Percentiles rank a stretch among this genome's conserved stretches.
phyloP scores from a whole-genome alignment of 2,329 filamentous ascomycete species.

The Fusarium decemcellulare region DNA sequence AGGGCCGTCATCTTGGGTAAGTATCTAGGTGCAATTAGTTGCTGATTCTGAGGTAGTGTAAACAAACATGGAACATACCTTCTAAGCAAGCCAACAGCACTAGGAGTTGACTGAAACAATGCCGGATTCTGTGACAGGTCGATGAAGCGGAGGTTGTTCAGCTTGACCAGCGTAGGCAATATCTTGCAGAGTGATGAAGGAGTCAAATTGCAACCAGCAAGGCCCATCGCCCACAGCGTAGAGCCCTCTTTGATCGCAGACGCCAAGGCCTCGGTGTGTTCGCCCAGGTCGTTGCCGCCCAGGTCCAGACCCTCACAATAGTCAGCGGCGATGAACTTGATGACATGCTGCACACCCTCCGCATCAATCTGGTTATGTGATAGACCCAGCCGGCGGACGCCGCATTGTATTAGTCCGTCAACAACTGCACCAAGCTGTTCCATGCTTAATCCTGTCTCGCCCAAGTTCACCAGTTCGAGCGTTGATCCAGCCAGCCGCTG shows the following conservation, averaged over 20 bases:
- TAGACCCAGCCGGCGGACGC: slow-evolving; percentile 83
- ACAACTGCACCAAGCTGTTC: slow-evolving; percentile 82
- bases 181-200: slow-evolving; percentile 81
- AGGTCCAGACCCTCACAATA: slow-evolving; percentile 91
- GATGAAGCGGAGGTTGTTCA: slow-evolving; percentile 86
- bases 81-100: slow-evolving; percentile 80
- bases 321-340: slow-evolving; percentile 81
- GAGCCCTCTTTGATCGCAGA: slow-evolving; percentile 66
- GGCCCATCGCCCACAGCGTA: slow-evolving; percentile 83
- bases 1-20: slow-evolving; percentile 83
- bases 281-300: slow-evolving; percentile 82
- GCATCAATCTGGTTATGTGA: slow-evolving; percentile 85
- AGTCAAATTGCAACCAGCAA: slow-evolving; percentile 87
- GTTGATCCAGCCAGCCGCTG: slow-evolving; percentile 82
- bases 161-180: slow-evolving; percentile 78
- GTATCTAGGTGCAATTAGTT: slow-evolving; percentile 63
- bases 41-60: background rate
- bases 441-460: slow-evolving; percentile 81
- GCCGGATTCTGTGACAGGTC: slow-evolving; percentile 92
- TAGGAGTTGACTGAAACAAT: slow-evolving; percentile 82
- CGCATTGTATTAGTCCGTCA: slow-evolving; percentile 85
- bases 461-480: slow-evolving; percentile 87
- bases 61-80: slow-evolving; percentile 67
- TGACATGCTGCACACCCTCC: slow-evolving; percentile 81
- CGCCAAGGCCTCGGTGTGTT: slow-evolving; percentile 68